Base-by-base conservation (phyloP, 345 rosid species). In the Luvunga scandens region DNA sequence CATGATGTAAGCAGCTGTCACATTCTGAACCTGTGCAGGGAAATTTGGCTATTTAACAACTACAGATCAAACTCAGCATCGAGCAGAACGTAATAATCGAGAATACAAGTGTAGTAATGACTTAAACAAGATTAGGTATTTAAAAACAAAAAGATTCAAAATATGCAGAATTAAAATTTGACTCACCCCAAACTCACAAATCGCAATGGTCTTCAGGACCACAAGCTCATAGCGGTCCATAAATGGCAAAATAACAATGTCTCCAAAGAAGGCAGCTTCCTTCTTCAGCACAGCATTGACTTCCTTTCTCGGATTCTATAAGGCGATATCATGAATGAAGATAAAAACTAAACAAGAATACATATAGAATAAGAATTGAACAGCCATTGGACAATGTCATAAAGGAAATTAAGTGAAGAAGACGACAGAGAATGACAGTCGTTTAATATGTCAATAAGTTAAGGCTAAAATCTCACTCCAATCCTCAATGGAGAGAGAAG, bases 181-280 rank as follows among this genome's bases (percentile, higher is more conserved):
- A 84, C 93, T 85, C 88, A 94, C 99, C 93, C 97, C 99, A 90
- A 88, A 96, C 84, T 92, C 97, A 84, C 97, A 92, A 55, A 96
- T 94, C 63, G 97, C 93, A 69, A 96, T 91, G 30, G 98, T 94
- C 87, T 96, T 96, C 36, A 96, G 97, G 83, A 96, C 99, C 74
- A 96, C 95, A 34, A 96, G 95, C 84, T 96, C 99, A 59, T 96
- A 92, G 50, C 91, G 98, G 84, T 96, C 99, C 97, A 96, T 94
- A 84, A 96, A 96, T 42, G 97, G 98, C 69, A 94, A 86, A 78
- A 94, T 89, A 76, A 96, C 90, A 84, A 89, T 85, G 78, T 96
- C 99, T 74, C 98, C 93, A 84, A 96, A 96, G 84, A 89, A 96
- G 28, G 88, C 90, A 75, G 99, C 99, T 85, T 96, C 99, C 83